Conservation (phyloP, 805 yeast genomes). For the Yarrowia osloensis region DNA sequence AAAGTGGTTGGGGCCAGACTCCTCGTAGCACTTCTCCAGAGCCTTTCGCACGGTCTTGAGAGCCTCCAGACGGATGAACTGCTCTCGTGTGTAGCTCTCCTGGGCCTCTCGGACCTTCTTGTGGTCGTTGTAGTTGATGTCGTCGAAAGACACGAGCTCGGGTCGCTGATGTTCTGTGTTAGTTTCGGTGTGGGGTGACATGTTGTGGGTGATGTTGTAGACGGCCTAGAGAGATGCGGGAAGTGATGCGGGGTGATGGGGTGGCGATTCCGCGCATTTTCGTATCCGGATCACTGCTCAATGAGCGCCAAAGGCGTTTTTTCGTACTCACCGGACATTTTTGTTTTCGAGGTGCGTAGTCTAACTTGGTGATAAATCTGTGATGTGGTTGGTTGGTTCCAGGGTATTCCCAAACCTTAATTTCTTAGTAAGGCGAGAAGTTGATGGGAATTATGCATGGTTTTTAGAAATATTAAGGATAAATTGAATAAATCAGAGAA, state of each 20-base stretch:
- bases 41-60: constrained; percentile 72
- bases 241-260: not conserved
- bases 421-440: not conserved
- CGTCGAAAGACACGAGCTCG: constrained; percentile 79
- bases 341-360: constrained; percentile 22
- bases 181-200: not conserved
- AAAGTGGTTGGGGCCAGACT: constrained; percentile 64
- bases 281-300: not conserved
- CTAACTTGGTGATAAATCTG: constrained; percentile 30
- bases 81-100: constrained; percentile 74
- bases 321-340: constrained; percentile 27
- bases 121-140: constrained; percentile 70
- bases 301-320: not conserved
- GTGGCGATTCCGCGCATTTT: not conserved
- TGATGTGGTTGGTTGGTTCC: constrained; percentile 28
- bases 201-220: not conserved
- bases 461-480: not conserved
- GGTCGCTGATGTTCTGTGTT: constrained; percentile 46
- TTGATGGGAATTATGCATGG: too few species aligned
- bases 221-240: not conserved
- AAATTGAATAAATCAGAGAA: too few species aligned
- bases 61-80: constrained; percentile 70
- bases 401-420: not conserved
- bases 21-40: constrained; percentile 65
- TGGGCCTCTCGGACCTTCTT: constrained; percentile 70